phyloP scores from a whole-genome alignment of 257 asterid species.

The Solanum pinnatisectum region DNA sequence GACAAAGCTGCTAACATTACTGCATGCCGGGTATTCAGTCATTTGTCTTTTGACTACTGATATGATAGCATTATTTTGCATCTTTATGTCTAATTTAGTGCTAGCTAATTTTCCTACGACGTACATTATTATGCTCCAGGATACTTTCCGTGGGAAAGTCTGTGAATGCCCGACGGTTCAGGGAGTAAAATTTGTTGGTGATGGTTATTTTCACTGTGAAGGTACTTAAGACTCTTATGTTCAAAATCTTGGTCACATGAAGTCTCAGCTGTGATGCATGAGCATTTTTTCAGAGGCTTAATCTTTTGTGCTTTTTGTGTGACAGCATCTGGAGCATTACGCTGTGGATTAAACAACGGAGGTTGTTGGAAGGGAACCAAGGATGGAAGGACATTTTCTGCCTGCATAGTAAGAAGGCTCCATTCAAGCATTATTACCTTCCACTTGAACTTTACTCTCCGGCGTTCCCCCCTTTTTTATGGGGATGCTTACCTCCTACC shows the following conservation, averaged over 20 bases:
- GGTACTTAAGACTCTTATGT: constrained; percentile 25
- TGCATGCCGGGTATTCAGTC: constrained; percentile 72
- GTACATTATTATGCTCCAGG: constrained; percentile 30
- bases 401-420: constrained; percentile 67
- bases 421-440: neutral
- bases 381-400: constrained; percentile 72
- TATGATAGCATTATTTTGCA: neutral
- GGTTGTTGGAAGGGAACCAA: constrained; percentile 84
- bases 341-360: constrained; percentile 77
- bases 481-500: neutral
- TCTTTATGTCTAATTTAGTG: neutral
- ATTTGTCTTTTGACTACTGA: neutral
- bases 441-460: neutral
- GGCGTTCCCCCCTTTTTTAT: neutral
- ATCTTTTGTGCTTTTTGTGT: constrained; percentile 4
- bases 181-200: constrained; percentile 76
- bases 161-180: constrained; percentile 85
- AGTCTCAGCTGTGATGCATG: neutral
- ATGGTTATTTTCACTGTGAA: constrained; percentile 89
- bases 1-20: constrained; percentile 66
- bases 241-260: neutral
- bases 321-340: constrained; percentile 80
- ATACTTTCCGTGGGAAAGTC: constrained; percentile 89
- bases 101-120: neutral
- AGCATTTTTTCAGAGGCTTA: neutral